Base-by-base conservation (phyloP, 768 basidiomycete species). In the Lentinula lateritia region DNA sequence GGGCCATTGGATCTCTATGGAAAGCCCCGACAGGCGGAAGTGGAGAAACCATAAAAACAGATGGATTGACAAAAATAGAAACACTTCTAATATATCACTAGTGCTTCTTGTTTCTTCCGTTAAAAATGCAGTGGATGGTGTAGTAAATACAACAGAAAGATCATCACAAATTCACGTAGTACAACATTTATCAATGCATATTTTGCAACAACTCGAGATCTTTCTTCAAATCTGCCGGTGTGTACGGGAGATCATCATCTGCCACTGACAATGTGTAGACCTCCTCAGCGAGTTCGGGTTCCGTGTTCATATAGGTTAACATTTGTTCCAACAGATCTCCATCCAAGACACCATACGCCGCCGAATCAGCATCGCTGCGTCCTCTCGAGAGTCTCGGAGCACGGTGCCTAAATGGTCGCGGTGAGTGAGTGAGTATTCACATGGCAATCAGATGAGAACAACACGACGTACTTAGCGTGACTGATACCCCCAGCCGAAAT, bases 311-410 rank as follows among this genome's bases (percentile, higher is more conserved):
- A 18, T 79, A 73, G 12, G 67, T 70, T 41, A 75, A 45, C 39
- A 56, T 12, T 20, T n/a, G 28, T 8, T 95, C 91, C 18, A 97
- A 69, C 64, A 94, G 90, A 68, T 92, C 89, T 1, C 94, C 95
- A 63, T 97, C 94, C 34, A 97, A 76, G 78, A 97, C 94, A 15
- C 93, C 93, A 43, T 79, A 80, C 1, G 89, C 80, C 0, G 80
- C 66, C 32, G 72, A 66, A 36, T 87, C 82, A 7, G 80, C 76
- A 66, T 91, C 89, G 53, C 80, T 85, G 23, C 78, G 76, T 6
- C 88, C 85, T 23, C 74, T 69, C 0, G 75, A 75, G 42, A 76
- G 83, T 64, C 83, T 84, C 0, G 92, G 92, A 0, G 89, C 78
- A 56, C 93, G 82, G 71, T 82, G 92, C 64, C 92, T 94, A 54